A percentile compares a stretch with the other conserved stretches of the same genome.
phyloP scores from a whole-genome alignment of 352 stramenopile species.

The Phytopythium helicoides region DNA sequence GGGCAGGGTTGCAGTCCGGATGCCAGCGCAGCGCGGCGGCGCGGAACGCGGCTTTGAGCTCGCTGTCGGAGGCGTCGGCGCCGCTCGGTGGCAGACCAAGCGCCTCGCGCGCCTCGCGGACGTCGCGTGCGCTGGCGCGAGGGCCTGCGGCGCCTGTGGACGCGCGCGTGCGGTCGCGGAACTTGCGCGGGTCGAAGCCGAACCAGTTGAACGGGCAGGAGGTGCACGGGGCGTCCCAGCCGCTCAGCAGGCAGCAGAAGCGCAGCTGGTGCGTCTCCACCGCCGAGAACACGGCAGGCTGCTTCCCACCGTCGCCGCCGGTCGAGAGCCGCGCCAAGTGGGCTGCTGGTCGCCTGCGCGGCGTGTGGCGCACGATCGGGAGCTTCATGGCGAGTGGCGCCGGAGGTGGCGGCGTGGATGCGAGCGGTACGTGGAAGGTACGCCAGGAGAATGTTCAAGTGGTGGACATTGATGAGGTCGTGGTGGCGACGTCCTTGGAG shows the following conservation, averaged over 20 bases:
- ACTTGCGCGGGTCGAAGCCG: constrained; percentile 50
- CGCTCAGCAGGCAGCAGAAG: constrained; percentile 70
- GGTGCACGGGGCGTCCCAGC: constrained; percentile 56
- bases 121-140: constrained; percentile 7
- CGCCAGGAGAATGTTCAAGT: too few relatives aligned
- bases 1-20: constrained; percentile 88
- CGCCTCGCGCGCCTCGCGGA: constrained; percentile 19
- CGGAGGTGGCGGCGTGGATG: too few relatives aligned
- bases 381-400: background rate
- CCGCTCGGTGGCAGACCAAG: constrained; percentile 15
- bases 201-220: constrained; percentile 72
- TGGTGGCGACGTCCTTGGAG: too few relatives aligned
- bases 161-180: constrained; percentile 16
- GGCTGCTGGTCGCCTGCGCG: background rate
- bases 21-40: constrained; percentile 87
- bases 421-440: too few relatives aligned
- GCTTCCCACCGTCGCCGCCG: constrained; percentile 5
- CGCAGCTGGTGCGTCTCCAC: constrained; percentile 55
- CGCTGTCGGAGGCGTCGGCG: constrained; percentile 10
- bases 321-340: too few relatives aligned
- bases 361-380: background rate
- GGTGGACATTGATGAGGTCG: too few relatives aligned
- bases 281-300: constrained; percentile 23
- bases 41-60: constrained; percentile 62
- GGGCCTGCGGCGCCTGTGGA: background rate